These are phyloP conservation scores for Pestalotiopsis sp. DNA, from an alignment of 2,329 filamentous ascomycete species.

Conservation along the genomic window DNA sequence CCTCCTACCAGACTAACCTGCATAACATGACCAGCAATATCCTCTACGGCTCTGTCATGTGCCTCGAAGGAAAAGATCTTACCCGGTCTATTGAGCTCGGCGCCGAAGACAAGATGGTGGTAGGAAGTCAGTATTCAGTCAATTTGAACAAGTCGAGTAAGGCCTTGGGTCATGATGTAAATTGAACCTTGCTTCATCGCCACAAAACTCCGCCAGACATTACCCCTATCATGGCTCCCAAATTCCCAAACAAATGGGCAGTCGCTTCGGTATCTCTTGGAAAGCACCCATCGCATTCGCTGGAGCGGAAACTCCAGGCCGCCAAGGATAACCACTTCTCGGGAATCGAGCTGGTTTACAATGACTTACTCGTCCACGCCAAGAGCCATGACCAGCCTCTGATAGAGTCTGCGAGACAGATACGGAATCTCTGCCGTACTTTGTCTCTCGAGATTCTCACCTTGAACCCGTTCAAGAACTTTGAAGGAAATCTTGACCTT, in stretches of 20 bases:
- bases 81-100: neutral
- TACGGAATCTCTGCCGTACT: constrained; percentile 24
- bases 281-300: constrained; percentile 28
- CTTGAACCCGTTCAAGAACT: constrained; percentile 38
- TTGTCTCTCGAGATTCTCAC: constrained; percentile 34
- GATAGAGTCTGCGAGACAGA: constrained; percentile 19
- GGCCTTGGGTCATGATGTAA: neutral
- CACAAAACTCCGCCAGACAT: neutral
- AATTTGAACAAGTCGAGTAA: too few species aligned
- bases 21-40: neutral
- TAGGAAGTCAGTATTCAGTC: too few species aligned
- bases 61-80: neutral
- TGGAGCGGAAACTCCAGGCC: constrained; percentile 32
- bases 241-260: neutral
- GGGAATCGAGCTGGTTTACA: constrained; percentile 35
- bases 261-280: constrained; percentile 5
- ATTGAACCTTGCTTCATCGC: neutral
- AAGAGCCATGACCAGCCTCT: constrained; percentile 19
- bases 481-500: constrained; percentile 30
- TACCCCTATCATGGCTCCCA: neutral
- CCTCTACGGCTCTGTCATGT: neutral
- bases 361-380: constrained; percentile 29
- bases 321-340: constrained; percentile 28
- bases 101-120: too few species aligned
- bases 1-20: neutral